Evolutionary conservation across 2,329 filamentous ascomycete genomes (phyloP), one percentile per base, ranked within the genome.

Genomic region (Raffaelea albimanens): DNA sequence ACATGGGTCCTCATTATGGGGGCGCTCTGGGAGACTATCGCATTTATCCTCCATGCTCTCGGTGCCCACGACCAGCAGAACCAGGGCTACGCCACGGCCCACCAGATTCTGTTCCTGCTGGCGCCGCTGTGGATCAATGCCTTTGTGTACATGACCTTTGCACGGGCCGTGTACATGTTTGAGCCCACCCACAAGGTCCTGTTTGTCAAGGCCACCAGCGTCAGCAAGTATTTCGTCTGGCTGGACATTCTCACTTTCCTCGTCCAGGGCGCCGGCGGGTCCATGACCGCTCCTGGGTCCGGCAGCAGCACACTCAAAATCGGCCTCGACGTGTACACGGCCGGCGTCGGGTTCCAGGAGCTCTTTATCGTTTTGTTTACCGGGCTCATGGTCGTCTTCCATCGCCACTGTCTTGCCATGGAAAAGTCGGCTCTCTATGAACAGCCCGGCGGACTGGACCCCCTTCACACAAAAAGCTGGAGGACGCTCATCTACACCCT

Each of bases 221-320:
- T 75, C 49, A 67, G 69, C 14, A 63, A 65, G 39, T 56, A 67
- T 34, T 75, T 76, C 43, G 69, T 75, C 9, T 66, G 66, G 59
- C 59, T 72, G 31, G 71, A 74, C 52, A 53, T 74, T n/a, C 34
- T 67, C 31, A 68, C 67, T 14, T 75, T 75, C 56, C 47, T 75
- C 16, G 58, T 72, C 25, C 71, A 75, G 54, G 61, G 58, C 14
- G 59, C 50, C 2, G 67, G 64, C 23, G 71, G 69, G 18, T 57
- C 57, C 20, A 58, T 71, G 50, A 53, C 63, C 14, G 60, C 51
- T 43, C 55, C 59, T 2, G 52, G 57, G 18, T 51, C 52, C 8
- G 47, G 43, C 19, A 14, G 52, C 16, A 48, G 54, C n/a, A 46
- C 57, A 52, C 49, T 64, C 50, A 50, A 56, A 44, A 57, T 59